Evolutionary conservation across 352 stramenopile genomes (phyloP).

Genomic region (Pythium periplocum): DNA sequence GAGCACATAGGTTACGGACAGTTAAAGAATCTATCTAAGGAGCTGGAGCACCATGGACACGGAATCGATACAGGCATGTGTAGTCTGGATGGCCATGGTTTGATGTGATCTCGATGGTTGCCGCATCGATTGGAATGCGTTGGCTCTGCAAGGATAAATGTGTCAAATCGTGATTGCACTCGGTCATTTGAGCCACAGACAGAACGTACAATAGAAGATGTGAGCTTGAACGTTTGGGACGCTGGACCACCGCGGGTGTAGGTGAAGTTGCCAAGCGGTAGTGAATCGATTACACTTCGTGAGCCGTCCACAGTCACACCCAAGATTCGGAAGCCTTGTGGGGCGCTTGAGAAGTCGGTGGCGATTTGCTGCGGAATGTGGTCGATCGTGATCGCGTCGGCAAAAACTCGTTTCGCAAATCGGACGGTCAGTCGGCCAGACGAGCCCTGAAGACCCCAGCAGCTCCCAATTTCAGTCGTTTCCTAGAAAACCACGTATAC

Average conservation of each 20-base stretch:
- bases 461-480: slow-evolving; percentile 83
- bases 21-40: background rate
- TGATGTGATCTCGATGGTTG: slow-evolving; percentile 70
- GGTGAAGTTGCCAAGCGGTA: slow-evolving; percentile 73
- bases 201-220: slow-evolving; percentile 29
- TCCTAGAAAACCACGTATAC: slow-evolving; percentile 25
- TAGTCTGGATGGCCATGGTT: slow-evolving; percentile 85
- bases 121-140: slow-evolving; percentile 48
- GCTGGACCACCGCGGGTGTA: slow-evolving; percentile 44
- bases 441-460: slow-evolving; percentile 58
- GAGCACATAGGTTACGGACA: too few species aligned
- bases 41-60: slow-evolving; percentile 52
- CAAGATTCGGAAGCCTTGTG: slow-evolving; percentile 56
- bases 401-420: slow-evolving; percentile 59
- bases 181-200: too few species aligned
- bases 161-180: too few species aligned
- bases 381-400: slow-evolving; percentile 68
- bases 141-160: slow-evolving; percentile 9
- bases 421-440: slow-evolving; percentile 70
- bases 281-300: slow-evolving; percentile 36
- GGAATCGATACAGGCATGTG: slow-evolving; percentile 89
- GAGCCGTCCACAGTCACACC: slow-evolving; percentile 37
- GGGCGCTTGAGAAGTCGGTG: slow-evolving; percentile 64
- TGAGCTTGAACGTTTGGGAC: slow-evolving; percentile 67
- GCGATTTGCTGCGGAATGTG: slow-evolving; percentile 72